Evolutionary conservation across 176 grass and related monocot genomes (phyloP).

Genomic region (Rhynchospora breviuscula): DNA sequence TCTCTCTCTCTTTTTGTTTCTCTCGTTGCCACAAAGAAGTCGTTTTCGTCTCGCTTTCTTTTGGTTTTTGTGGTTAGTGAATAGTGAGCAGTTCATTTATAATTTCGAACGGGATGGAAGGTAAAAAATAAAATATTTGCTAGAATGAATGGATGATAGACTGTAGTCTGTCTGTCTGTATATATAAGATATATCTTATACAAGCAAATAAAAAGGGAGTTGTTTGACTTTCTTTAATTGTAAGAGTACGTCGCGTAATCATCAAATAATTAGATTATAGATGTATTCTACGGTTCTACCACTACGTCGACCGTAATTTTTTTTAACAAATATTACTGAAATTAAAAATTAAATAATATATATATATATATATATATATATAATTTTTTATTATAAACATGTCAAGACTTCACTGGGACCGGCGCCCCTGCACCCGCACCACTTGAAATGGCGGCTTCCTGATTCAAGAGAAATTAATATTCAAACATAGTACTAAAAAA

Average conservation of each 20-base stretch:
- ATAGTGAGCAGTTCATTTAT: neutral
- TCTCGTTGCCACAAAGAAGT: neutral
- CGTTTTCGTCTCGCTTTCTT: constrained; percentile 20
- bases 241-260: neutral
- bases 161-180: neutral
- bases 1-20: neutral
- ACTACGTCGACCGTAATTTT: too few species aligned
- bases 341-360: too few species aligned
- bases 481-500: too few species aligned
- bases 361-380: too few species aligned
- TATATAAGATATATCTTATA: neutral
- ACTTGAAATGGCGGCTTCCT: too few species aligned
- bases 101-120: neutral
- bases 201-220: neutral
- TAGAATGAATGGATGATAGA: neutral
- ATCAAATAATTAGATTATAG: neutral
- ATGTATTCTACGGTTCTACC: neutral
- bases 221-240: neutral
- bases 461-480: too few species aligned
- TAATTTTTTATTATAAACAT: too few species aligned
- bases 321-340: too few species aligned
- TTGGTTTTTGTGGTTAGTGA: neutral
- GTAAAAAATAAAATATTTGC: neutral
- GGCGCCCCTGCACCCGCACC: too few species aligned
- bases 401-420: too few species aligned